Conservation (phyloP, 2,329 filamentous ascomycete genomes). For the Fusarium nematophilum region DNA sequence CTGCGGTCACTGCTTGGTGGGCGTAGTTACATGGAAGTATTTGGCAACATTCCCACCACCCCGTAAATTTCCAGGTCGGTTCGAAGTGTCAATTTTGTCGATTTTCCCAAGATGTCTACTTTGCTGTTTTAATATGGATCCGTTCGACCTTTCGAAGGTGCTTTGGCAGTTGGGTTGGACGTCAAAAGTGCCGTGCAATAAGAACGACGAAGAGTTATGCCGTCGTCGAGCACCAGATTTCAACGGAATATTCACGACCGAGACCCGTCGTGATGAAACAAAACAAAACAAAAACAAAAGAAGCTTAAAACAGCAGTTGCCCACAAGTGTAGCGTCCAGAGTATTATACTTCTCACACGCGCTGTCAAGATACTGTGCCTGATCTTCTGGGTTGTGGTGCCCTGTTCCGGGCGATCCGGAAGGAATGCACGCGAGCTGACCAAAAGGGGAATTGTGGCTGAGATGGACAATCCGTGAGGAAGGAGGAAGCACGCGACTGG, state of each 20-base stretch:
- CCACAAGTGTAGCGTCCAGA: conserved; percentile 2
- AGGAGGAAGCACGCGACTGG: conserved; percentile 38
- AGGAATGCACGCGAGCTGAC: conserved; percentile 33
- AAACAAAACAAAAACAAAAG: not conserved
- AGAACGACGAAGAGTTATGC: no score
- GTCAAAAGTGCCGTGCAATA: no score
- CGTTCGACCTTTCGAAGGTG: no score
- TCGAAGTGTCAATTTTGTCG: no score
- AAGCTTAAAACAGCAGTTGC: not conserved
- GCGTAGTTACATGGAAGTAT: conserved; percentile 8
- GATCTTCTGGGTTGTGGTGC: conserved; percentile 24
- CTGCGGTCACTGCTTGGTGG: conserved; percentile 18
- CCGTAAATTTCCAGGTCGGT: not conserved
- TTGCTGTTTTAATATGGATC: no score
- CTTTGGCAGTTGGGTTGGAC: no score
- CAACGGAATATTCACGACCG: no score
- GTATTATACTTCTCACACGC: conserved; percentile 32
- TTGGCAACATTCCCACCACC: not conserved
- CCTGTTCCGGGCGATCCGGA: conserved; percentile 38
- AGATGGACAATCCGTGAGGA: conserved; percentile 12
- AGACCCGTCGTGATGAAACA: no score
- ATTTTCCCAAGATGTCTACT: no score
- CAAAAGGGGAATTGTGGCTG: conserved; percentile 34
- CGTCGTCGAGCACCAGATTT: not conserved
- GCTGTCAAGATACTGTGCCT: conserved; percentile 16